phyloP scores from a whole-genome alignment of 2,329 filamentous ascomycete species.

The Trichoderma lentiforme region DNA sequence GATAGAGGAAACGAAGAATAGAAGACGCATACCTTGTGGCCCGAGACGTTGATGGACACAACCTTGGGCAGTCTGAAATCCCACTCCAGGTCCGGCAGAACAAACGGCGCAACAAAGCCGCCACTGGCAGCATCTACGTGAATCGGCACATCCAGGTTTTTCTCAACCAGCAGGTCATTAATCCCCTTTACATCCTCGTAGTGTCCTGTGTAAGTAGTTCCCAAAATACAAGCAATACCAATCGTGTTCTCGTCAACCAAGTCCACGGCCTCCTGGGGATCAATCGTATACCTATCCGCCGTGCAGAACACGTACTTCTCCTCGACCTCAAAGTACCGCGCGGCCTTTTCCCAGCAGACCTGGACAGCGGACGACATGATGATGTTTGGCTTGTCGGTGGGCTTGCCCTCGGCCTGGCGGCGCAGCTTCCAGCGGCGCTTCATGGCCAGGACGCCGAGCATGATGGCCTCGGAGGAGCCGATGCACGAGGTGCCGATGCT shows the following conservation, averaged over 20 bases:
- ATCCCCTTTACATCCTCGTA: conserved; percentile 92
- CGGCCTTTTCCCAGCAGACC: conserved; percentile 94
- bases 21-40: conserved; percentile 64
- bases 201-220: conserved; percentile 92
- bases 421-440: conserved; percentile 92
- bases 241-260: conserved; percentile 71
- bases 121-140: conserved; percentile 92
- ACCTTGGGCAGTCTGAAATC: conserved; percentile 89
- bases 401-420: conserved; percentile 77
- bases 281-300: conserved; percentile 59
- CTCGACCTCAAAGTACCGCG: conserved; percentile 87
- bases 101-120: conserved; percentile 90
- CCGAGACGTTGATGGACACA: conserved; percentile 89
- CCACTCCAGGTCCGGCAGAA: conserved; percentile 79
- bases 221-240: conserved; percentile 87
- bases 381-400: conserved; percentile 78
- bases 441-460: conserved; percentile 83
- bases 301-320: conserved; percentile 74
- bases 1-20: background rate
- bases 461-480: conserved; percentile 85
- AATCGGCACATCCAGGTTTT: conserved; percentile 75
- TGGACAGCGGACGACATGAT: conserved; percentile 96
- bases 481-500: conserved; percentile 85
- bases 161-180: conserved; percentile 79
- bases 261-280: conserved; percentile 58